Evolutionary conservation across 2,329 filamentous ascomycete genomes (phyloP).

Genomic region (Fusarium sterilihyphosum): DNA sequence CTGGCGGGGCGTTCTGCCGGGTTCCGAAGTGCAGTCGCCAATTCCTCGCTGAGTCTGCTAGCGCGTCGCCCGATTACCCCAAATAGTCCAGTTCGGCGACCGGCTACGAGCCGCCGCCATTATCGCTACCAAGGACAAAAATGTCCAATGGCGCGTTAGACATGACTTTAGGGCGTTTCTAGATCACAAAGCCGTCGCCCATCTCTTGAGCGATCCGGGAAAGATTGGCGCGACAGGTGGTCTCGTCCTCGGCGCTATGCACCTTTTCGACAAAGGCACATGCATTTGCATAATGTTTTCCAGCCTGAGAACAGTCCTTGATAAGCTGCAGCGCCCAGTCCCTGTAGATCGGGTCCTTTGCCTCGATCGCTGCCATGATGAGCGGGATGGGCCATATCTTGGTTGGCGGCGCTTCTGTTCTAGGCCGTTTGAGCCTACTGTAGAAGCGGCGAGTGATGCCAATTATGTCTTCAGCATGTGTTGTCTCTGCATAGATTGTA

Average conservation of each 20-base stretch:
- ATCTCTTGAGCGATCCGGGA: background rate
- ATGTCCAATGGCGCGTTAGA: background rate
- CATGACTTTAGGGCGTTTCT: no score
- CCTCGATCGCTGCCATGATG: background rate
- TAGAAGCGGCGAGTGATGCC: background rate
- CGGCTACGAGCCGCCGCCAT: no score
- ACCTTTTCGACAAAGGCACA: background rate
- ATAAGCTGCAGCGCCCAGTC: background rate
- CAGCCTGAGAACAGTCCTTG: rapidly evolving
- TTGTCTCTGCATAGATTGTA: rapidly evolving
- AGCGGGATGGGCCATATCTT: background rate
- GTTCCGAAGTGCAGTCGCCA: background rate
- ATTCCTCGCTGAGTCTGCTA: background rate
- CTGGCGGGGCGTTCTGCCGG: background rate
- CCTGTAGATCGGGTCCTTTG: background rate
- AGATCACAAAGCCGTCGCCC: background rate
- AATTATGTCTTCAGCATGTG: rapidly evolving
- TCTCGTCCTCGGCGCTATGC: background rate
- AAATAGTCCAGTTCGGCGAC: background rate
- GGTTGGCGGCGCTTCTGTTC: background rate
- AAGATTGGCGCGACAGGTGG: background rate
- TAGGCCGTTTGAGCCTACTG: rapidly evolving
- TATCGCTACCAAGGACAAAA: rapidly evolving
- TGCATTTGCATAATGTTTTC: background rate
- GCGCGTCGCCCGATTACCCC: background rate